Base-by-base conservation (phyloP, 768 basidiomycete genomes). In the Xerocomellus intermedius region DNA sequence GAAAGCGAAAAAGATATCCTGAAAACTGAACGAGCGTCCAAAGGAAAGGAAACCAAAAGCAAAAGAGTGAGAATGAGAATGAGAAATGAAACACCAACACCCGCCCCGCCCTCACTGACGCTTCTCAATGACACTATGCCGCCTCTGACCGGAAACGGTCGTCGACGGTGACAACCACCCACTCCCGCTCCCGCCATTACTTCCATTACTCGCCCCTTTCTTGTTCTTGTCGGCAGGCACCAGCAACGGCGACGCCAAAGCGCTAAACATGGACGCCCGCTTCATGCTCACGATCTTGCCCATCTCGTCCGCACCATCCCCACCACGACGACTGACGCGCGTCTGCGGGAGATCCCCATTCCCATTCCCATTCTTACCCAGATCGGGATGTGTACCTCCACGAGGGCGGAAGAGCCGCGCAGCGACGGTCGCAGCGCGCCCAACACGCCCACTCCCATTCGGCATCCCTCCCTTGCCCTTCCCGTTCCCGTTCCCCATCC, bases 271-370 rank as follows among this genome's bases (percentile, higher is more conserved):
- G 9, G 64, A 66, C 35, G 41, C 52, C 24, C 50, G 55, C 8
- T 65, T 67, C 75, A 74, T 71, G 37, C 16, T 19, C 35, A 46
- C 21, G 2, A 33, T 32, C 47, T 49, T 14, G 3, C 62, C 61
- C 62, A 60, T 52, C 53, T 62, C 61, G 37, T 62, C 61, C 21
- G 38, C 41, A 19, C 33, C 42, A 2, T 37, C 42, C 8, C 14
- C 43, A 19, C 28, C 8, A 17, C 12, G 21, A 0, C 30, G 32
- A 5, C 8, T 28, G 35, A 28, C 19, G 26, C 33, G 33, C 37
- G 2, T 28, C 30, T 22, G 49, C 41, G 38, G 6, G 12, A 8
- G 8, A 8, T 21, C 4, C 22, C 19, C 22, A 12, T 17, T 33
- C 19, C 19, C 26, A 3, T 47, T 33, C 13, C 1, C 28, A 17